These are phyloP conservation scores for Hyaloperonospora arabidopsidis DNA, from an alignment of 352 stramenopile genomes.

Conservation along the genomic window DNA sequence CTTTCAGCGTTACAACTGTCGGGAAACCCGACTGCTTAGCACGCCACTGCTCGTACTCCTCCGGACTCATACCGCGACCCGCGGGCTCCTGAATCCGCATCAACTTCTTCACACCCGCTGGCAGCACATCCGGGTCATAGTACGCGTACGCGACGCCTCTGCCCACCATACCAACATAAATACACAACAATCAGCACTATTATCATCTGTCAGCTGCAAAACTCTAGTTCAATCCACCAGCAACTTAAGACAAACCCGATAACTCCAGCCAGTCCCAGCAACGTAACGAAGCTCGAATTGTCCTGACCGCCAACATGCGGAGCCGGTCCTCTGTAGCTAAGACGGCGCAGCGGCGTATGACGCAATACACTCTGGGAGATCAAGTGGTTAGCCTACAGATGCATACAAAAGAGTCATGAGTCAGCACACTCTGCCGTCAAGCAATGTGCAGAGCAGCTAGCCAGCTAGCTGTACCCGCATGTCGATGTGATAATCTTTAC, in stretches of 20 bases:
- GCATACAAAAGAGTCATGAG: background rate
- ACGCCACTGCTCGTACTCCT: slow-evolving; percentile 84
- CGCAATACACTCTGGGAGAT: slow-evolving; percentile 34
- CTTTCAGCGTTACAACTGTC: slow-evolving; percentile 17
- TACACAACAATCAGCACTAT: too few species aligned
- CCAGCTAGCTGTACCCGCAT: too few species aligned
- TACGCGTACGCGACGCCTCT: slow-evolving; percentile 78
- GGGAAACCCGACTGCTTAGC: slow-evolving; percentile 56
- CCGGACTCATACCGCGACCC: slow-evolving; percentile 78
- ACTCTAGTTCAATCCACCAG: background rate
- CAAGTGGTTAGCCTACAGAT: slow-evolving; percentile 23
- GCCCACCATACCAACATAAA: background rate
- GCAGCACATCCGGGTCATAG: slow-evolving; percentile 78
- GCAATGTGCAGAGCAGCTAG: too few species aligned
- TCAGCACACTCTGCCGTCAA: too few species aligned
- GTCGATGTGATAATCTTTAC: too few species aligned
- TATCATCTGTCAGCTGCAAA: background rate
- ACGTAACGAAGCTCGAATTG: slow-evolving; percentile 78
- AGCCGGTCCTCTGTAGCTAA: slow-evolving; percentile 58
- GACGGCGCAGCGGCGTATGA: slow-evolving; percentile 32
- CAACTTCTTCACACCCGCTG: slow-evolving; percentile 60
- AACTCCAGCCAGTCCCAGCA: slow-evolving; percentile 52
- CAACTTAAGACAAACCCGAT: slow-evolving; percentile 36
- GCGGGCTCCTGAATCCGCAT: slow-evolving; percentile 75
- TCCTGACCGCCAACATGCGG: slow-evolving; percentile 52